Conservation (phyloP, 176 grass and related monocot genomes). For the Cymbopogon citratus region DNA sequence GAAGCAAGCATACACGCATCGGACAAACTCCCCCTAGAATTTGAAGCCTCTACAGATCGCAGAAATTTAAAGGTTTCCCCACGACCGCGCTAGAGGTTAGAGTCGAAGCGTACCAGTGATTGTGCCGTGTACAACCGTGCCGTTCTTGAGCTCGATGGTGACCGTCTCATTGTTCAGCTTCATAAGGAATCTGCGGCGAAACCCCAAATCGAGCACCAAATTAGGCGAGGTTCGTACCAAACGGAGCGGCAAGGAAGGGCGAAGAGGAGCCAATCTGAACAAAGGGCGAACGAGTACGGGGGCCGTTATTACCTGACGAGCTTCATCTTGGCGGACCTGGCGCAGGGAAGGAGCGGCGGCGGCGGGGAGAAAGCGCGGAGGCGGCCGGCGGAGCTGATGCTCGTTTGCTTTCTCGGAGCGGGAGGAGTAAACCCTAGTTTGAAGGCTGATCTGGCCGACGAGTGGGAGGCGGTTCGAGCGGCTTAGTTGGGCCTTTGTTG, state of each 20-base stretch:
- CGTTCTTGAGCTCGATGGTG: conserved; percentile 95
- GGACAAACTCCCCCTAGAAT: background rate
- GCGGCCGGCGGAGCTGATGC: conserved; percentile 9
- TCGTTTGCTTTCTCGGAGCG: conserved; percentile 37
- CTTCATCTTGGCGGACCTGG: conserved; percentile 62
- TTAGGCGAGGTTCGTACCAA: conserved; percentile 2
- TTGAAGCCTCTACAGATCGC: background rate
- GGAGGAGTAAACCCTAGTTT: conserved; percentile 52
- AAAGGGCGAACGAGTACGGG: background rate
- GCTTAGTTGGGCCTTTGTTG: conserved; percentile 12
- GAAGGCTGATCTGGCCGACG: conserved; percentile 28
- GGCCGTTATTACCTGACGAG: conserved; percentile 58
- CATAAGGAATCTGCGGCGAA: conserved; percentile 75
- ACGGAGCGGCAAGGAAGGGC: background rate
- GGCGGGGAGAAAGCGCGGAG: background rate
- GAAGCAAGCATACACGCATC: background rate
- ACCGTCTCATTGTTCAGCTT: conserved; percentile 98
- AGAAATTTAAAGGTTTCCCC: background rate
- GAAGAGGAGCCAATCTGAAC: background rate
- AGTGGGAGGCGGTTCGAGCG: background rate
- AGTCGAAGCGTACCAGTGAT: conserved; percentile 58
- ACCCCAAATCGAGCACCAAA: conserved; percentile 24
- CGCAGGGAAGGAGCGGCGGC: conserved; percentile 4
- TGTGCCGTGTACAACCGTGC: conserved; percentile 86
- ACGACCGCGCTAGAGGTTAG: background rate